Percentiles rank a stretch among this genome's conserved stretches.
These are phyloP conservation scores for Noccaea bulbosa DNA, from an alignment of 345 rosid genomes.

Conservation along the genomic window DNA sequence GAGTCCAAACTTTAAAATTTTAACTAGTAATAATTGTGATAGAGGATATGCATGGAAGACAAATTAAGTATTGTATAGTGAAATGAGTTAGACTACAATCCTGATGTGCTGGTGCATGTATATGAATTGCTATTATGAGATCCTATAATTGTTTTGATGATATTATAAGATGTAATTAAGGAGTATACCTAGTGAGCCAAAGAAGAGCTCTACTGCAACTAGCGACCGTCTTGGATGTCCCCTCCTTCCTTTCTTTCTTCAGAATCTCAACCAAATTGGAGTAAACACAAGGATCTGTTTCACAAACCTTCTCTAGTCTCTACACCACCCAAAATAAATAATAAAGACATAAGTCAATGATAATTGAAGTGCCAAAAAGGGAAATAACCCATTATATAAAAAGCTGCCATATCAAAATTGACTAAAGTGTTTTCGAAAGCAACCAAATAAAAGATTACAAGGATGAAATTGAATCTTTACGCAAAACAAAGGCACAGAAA, in stretches of 20 bases:
- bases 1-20: constrained; percentile 5
- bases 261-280: constrained; percentile 72
- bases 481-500: constrained; percentile 17
- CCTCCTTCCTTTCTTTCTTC: constrained; percentile 70
- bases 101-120: neutral
- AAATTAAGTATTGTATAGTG: neutral
- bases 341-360: constrained; percentile 6
- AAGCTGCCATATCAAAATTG: constrained; percentile 23
- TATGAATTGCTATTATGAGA: neutral
- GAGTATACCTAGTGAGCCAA: constrained; percentile 88
- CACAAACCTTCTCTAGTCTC: constrained; percentile 72
- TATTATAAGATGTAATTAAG: neutral
- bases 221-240: constrained; percentile 51
- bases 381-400: constrained; percentile 6
- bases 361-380: neutral
- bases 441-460: constrained; percentile 29
- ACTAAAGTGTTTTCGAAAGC: constrained; percentile 35
- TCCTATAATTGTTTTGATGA: neutral
- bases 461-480: constrained; percentile 29
- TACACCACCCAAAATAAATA: constrained; percentile 38
- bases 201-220: constrained; percentile 83
- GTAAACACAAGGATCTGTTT: constrained; percentile 58
- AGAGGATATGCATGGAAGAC: neutral
- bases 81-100: neutral
- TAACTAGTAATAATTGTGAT: neutral